Evolutionary conservation across 768 basidiomycete species (phyloP), one percentile per base, ranked within the genome.

Genomic region (Guyanaporus albipodus): DNA sequence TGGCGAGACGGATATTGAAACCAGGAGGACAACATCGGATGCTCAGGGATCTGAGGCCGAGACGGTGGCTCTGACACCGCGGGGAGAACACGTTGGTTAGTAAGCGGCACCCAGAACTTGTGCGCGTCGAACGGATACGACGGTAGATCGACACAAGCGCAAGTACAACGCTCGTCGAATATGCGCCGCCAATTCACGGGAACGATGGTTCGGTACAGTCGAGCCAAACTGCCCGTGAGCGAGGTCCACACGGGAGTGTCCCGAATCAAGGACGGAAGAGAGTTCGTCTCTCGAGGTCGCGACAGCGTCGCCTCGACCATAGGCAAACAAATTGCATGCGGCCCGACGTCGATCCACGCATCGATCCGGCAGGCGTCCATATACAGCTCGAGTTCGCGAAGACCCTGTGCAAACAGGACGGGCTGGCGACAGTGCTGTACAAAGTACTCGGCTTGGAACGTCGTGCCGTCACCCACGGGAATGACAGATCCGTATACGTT

Each of bases 281-380:
- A 62, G 4, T 75, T 31, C 0, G 59, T 52, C 14, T 67, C 55
- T 44, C 69, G 70, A 9, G 70, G 66, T 3, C 40, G 40, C 21
- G 48, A 32, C 31, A 64, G 21, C 14, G 48, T 50, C 26, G 53
- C n/a, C 58, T 71, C 73, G 8, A 88, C 57, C 75, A 85, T 76
- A 0, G 82, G 75, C 4, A 85, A 66, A 12, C 74, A 73, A 4
- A 73, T 72, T 0, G 77, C 67, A 50, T 85, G 82, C 10, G 85
- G 82, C 2, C 85, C 80, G 34, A 87, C 72, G 61, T 88, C 86
- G 8, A 88, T 68, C 79, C 80, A 87, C 0, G 70, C 72, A 33
- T 70, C 70, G 7, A 72, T 59, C 12, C 58, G 47, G 33, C 56
- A 39, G 22, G 68, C 48, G 14, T 59, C 61, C 11, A 61, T 19